Evolutionary conservation across 208 protist genomes (phyloP).

Genomic region (Acanthamoeba triangularis): DNA sequence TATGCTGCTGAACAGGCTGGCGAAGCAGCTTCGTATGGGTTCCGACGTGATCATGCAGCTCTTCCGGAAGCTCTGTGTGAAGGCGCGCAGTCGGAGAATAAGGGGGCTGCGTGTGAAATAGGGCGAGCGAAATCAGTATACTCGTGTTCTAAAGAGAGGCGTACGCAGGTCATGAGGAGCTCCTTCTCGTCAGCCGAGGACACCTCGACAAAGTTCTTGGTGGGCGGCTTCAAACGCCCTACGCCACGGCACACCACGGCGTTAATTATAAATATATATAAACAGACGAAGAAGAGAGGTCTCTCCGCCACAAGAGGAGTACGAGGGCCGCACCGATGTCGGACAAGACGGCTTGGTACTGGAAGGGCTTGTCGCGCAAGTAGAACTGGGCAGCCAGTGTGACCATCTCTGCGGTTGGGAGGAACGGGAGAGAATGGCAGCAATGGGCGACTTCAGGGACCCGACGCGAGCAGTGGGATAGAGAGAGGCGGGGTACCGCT

Average conservation of each 20-base stretch:
- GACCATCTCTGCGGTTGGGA: not conserved
- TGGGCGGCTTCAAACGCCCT: slow-evolving; percentile 47
- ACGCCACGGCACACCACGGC: not conserved
- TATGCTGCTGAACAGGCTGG: not conserved
- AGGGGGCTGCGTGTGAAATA: not conserved
- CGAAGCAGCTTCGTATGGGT: not conserved
- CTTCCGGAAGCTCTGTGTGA: not conserved
- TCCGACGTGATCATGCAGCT: slow-evolving; percentile 13
- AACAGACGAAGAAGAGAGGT: not conserved
- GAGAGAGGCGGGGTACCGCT: not conserved
- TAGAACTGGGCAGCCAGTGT: slow-evolving; percentile 43
- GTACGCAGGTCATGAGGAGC: slow-evolving; percentile 49
- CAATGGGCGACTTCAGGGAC: no score
- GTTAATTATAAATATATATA: not conserved
- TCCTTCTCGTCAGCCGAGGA: not conserved
- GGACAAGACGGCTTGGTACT: not conserved
- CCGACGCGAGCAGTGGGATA: not conserved
- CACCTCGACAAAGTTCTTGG: slow-evolving; percentile 51
- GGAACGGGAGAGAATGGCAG: not conserved
- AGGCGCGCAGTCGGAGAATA: not conserved
- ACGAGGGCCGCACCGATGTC: not conserved
- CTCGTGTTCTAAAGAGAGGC: not conserved
- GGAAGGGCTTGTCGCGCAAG: slow-evolving; percentile 40
- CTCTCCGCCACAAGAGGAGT: no score
- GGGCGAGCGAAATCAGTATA: not conserved